Evolutionary conservation across 2,329 filamentous ascomycete genomes (phyloP).

Genomic region (Neofusicoccum laricinum): DNA sequence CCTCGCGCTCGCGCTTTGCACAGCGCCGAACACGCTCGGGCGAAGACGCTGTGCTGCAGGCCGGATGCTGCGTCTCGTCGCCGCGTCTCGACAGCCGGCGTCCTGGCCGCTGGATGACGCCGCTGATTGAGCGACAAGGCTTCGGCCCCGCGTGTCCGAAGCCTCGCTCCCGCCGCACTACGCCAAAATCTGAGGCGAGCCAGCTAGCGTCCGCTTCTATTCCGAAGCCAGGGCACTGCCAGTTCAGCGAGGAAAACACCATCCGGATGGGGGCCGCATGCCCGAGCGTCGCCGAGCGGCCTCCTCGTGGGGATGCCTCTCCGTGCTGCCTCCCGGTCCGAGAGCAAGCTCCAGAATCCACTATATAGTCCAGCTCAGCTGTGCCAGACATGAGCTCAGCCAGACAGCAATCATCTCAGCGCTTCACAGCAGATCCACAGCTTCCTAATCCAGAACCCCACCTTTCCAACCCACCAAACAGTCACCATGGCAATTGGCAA

Average conservation of each 20-base stretch:
- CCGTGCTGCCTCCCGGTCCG: background rate
- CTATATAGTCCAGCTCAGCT: constrained; percentile 8
- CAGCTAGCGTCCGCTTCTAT: constrained; percentile 7
- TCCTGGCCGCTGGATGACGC: background rate
- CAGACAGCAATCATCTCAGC: background rate
- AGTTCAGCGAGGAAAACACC: background rate
- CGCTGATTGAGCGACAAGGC: background rate
- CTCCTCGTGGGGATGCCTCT: background rate
- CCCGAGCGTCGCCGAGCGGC: background rate
- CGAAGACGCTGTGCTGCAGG: background rate
- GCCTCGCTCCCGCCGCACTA: background rate
- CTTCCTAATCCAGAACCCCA: background rate
- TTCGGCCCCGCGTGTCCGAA: constrained; percentile 17
- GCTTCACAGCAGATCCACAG: background rate
- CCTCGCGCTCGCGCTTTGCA: constrained; percentile 12
- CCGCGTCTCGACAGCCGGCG: background rate
- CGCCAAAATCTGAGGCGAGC: constrained; percentile 10
- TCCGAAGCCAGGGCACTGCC: background rate
- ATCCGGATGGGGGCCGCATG: constrained; percentile 2
- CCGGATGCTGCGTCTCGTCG: background rate
- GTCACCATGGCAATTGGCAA: constrained; percentile 35
- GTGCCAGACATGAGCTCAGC: background rate
- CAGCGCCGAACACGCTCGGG: background rate
- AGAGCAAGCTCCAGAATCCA: background rate
- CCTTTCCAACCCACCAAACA: constrained; percentile 14